phyloP scores from a whole-genome alignment of 2,329 filamentous ascomycete genomes.

The Nothopassalora personata region DNA sequence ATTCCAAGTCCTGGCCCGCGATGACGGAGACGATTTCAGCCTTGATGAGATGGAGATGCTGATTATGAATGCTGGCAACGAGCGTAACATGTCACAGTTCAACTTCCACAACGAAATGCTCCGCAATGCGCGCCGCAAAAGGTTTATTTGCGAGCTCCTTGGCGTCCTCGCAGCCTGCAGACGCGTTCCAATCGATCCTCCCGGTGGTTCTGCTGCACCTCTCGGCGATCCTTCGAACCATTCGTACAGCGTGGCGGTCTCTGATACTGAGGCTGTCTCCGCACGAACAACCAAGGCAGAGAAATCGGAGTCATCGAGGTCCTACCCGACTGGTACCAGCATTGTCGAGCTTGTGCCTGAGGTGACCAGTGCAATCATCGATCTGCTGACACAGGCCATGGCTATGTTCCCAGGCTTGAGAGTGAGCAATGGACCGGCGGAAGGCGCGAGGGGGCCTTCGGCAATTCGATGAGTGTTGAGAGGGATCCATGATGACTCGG shows the following conservation, averaged over 20 bases:
- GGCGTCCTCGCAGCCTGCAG: slow-evolving; percentile 70
- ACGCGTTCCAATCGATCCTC: slow-evolving; percentile 75
- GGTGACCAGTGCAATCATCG: neutral
- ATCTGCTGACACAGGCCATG: slow-evolving; percentile 7
- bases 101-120: slow-evolving; percentile 63
- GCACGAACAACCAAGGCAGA: slow-evolving; percentile 9
- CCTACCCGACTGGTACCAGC: slow-evolving; percentile 36
- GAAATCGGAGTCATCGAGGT: slow-evolving; percentile 49
- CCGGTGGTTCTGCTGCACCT: slow-evolving; percentile 51
- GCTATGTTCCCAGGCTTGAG: slow-evolving; percentile 15
- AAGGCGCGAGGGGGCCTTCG: neutral
- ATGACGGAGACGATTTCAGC: slow-evolving; percentile 32
- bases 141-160: slow-evolving; percentile 96
- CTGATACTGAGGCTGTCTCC: slow-evolving; percentile 12
- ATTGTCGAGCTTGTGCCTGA: slow-evolving; percentile 7
- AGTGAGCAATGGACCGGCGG: neutral
- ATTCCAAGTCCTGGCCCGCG: slow-evolving; percentile 28
- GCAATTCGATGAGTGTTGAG: neutral
- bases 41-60: slow-evolving; percentile 31
- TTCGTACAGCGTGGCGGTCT: slow-evolving; percentile 50
- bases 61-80: slow-evolving; percentile 23
- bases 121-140: slow-evolving; percentile 72
- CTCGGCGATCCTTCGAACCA: slow-evolving; percentile 62
- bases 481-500: neutral
- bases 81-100: slow-evolving; percentile 25